phyloP scores from a whole-genome alignment of 2,329 filamentous ascomycete species.

The Fusarium scirpi region DNA sequence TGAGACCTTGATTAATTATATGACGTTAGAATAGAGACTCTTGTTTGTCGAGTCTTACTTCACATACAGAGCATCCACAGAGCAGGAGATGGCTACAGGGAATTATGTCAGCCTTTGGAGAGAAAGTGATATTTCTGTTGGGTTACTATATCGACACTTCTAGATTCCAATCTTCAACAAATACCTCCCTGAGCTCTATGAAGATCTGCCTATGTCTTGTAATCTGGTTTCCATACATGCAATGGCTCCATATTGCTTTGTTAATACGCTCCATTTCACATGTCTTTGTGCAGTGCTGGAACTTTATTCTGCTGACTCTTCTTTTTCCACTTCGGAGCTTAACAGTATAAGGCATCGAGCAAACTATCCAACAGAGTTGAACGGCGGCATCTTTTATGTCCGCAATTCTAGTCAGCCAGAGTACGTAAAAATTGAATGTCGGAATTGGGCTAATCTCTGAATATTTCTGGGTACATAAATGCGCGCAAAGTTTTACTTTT shows the following conservation, averaged over 20 bases:
- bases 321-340: background rate
- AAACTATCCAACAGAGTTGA: background rate
- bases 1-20: background rate
- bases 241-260: background rate
- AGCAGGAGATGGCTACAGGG: too few relatives aligned
- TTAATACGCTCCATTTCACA: background rate
- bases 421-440: accelerated
- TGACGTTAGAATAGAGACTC: background rate
- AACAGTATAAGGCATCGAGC: background rate
- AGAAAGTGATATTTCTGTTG: background rate
- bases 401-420: background rate
- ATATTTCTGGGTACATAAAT: background rate
- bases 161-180: too few relatives aligned
- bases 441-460: background rate
- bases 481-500: too few relatives aligned
- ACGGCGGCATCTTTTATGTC: background rate
- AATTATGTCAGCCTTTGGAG: background rate
- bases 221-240: background rate
- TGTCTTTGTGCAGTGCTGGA: background rate
- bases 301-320: background rate
- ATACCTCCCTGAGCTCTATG: too few relatives aligned
- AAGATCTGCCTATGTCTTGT: background rate
- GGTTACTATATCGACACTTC: too few relatives aligned
- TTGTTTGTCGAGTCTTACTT: background rate
- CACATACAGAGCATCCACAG: background rate